Percentiles rank a stretch among this genome's conserved stretches.
Conservation (phyloP, 352 stramenopile species). For the Phytopythium kandeliae region DNA sequence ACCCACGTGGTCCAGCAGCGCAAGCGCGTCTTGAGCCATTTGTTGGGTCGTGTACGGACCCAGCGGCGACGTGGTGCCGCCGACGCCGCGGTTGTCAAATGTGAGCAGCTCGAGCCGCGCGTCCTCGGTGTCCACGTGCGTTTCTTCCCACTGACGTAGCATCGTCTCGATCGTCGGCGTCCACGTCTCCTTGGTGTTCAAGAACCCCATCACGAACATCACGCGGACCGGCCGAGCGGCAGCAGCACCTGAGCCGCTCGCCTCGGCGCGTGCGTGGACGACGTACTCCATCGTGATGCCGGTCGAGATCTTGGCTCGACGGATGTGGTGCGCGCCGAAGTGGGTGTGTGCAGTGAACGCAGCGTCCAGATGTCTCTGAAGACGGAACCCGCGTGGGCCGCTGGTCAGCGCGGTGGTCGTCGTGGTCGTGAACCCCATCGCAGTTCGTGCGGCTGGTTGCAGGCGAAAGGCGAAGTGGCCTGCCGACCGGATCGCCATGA, state of each 20-base stretch:
- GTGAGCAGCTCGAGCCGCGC: constrained; percentile 28
- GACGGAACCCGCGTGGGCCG: constrained; percentile 11
- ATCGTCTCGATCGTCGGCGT: constrained; percentile 29
- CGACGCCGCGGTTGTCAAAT: constrained; percentile 43
- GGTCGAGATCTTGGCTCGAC: constrained; percentile 17
- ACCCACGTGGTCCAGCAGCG: constrained; percentile 30
- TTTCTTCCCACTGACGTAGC: constrained; percentile 22
- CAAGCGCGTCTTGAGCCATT: constrained; percentile 33
- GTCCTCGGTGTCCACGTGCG: not conserved
- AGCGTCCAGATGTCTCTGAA: constrained; percentile 21
- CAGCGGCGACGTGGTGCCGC: constrained; percentile 23
- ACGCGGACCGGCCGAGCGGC: constrained; percentile 13
- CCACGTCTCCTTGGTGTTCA: constrained; percentile 39
- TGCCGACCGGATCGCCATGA: not conserved
- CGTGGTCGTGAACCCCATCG: constrained; percentile 1
- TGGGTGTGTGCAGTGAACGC: constrained; percentile 19
- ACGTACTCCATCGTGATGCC: constrained; percentile 39
- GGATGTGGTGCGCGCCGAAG: constrained; percentile 18
- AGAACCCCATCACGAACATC: constrained; percentile 40
- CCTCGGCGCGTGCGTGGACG: constrained; percentile 10
- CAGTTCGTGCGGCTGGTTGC: not conserved
- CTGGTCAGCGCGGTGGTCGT: constrained; percentile 1
- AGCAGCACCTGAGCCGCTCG: not conserved
- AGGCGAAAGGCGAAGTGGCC: not conserved
- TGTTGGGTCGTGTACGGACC: constrained; percentile 35